Conservation (phyloP, 139 green algal species). For the Edaphochlamys debaryana region DNA sequence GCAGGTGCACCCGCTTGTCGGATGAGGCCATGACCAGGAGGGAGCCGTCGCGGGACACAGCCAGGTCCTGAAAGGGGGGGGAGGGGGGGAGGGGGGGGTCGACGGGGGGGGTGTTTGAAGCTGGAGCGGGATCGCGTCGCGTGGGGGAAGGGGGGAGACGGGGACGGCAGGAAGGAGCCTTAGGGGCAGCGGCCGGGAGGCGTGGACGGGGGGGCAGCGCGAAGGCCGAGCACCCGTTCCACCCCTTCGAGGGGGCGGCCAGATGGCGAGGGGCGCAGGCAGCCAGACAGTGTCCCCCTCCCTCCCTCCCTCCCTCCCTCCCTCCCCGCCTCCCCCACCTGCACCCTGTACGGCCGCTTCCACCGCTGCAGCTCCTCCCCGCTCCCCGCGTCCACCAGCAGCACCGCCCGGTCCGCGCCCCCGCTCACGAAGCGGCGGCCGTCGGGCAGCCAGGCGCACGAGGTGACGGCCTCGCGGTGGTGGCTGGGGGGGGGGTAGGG, state of each 20-base stretch:
- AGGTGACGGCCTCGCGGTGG: slow-evolving; percentile 70
- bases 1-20: slow-evolving; percentile 73
- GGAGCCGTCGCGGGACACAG: slow-evolving; percentile 70
- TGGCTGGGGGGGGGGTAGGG: slow-evolving; percentile 37
- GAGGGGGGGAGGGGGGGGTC: no score
- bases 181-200: no score
- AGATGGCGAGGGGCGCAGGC: no score
- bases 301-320: no score
- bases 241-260: no score
- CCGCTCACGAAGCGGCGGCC: slow-evolving; percentile 75
- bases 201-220: no score
- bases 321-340: slow-evolving; percentile 20
- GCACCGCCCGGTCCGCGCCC: slow-evolving; percentile 74
- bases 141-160: no score
- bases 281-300: no score
- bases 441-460: slow-evolving; percentile 86
- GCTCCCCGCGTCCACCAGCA: slow-evolving; percentile 61
- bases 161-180: no score
- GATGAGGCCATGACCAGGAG: slow-evolving; percentile 70
- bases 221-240: no score
- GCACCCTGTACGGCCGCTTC: slow-evolving; percentile 69
- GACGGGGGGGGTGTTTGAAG: no score
- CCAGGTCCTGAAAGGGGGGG: slow-evolving; percentile 86
- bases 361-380: slow-evolving; percentile 66
- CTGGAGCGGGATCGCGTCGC: no score